These are phyloP conservation scores for Periglandula ipomoeae DNA, from an alignment of 2,329 filamentous ascomycete genomes.

Conservation along the genomic window DNA sequence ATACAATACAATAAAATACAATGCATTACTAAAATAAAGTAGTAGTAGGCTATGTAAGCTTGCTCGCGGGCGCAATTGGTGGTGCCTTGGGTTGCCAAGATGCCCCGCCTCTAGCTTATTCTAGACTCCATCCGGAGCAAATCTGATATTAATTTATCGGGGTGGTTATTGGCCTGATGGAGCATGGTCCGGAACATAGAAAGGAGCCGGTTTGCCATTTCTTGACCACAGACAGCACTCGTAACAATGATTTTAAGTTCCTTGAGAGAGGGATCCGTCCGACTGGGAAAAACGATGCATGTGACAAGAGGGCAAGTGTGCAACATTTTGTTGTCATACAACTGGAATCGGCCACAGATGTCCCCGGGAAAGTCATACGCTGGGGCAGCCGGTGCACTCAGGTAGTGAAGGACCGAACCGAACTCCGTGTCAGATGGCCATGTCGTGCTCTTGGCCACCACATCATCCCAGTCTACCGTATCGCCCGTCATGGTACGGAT, in stretches of 20 bases:
- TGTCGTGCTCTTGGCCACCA: background rate
- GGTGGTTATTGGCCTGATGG: background rate
- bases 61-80: no score
- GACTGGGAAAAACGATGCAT: background rate
- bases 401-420: background rate
- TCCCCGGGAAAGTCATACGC: background rate
- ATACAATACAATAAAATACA: no score
- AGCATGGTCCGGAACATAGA: background rate
- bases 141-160: background rate
- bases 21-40: no score
- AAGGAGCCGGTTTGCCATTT: background rate
- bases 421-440: background rate
- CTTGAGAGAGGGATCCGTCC: background rate
- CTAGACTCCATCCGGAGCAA: background rate
- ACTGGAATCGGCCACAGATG: background rate
- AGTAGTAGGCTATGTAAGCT: no score
- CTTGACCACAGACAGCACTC: background rate
- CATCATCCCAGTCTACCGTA: background rate
- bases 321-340: background rate
- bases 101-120: background rate
- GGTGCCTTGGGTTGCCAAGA: background rate
- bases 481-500: background rate
- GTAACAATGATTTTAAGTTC: background rate
- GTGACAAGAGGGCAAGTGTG: background rate
- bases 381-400: background rate